phyloP scores from a whole-genome alignment of 2,329 filamentous ascomycete species.

The Didymellaceae sp. region DNA sequence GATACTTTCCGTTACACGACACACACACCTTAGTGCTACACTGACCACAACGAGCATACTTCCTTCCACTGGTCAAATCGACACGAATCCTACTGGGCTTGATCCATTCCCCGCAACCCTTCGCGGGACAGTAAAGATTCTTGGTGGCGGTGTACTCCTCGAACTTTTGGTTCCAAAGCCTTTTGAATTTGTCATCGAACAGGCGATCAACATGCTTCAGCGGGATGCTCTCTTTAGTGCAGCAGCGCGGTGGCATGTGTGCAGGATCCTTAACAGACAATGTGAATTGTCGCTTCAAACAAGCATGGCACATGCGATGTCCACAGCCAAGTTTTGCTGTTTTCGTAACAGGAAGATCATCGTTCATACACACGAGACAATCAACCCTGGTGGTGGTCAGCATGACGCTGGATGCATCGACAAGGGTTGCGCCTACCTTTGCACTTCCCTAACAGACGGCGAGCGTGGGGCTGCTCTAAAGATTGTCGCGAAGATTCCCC shows the following conservation, averaged over 20 bases:
- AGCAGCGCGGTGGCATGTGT: slow-evolving; percentile 87
- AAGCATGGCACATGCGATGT: slow-evolving; percentile 81
- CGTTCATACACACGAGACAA: slow-evolving; percentile 74
- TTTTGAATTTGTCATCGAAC: slow-evolving; percentile 77
- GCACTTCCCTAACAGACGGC: slow-evolving; percentile 37
- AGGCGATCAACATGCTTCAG: slow-evolving; percentile 77
- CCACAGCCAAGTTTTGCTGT: slow-evolving; percentile 76
- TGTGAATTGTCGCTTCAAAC: slow-evolving; percentile 75
- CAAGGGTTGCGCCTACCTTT: slow-evolving; percentile 22
- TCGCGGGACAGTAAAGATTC: slow-evolving; percentile 77
- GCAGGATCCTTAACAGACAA: slow-evolving; percentile 77
- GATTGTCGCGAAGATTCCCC: slow-evolving; percentile 41
- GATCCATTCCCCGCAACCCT: slow-evolving; percentile 80
- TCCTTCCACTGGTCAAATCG: slow-evolving; percentile 59
- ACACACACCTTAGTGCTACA: slow-evolving; percentile 80
- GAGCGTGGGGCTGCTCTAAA: slow-evolving; percentile 37
- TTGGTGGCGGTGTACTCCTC: slow-evolving; percentile 76
- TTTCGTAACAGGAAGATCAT: slow-evolving; percentile 68
- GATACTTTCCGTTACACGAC: slow-evolving; percentile 76
- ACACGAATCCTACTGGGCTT: slow-evolving; percentile 71
- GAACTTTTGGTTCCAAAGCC: slow-evolving; percentile 80
- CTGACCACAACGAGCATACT: slow-evolving; percentile 71
- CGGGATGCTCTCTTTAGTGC: slow-evolving; percentile 74
- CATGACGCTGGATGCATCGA: neutral
- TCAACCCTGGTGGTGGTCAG: slow-evolving; percentile 60